Evolutionary conservation across 1,139 yeast genomes (phyloP), one percentile per base, ranked within the genome.

Genomic region (Dujonia santamariae): DNA sequence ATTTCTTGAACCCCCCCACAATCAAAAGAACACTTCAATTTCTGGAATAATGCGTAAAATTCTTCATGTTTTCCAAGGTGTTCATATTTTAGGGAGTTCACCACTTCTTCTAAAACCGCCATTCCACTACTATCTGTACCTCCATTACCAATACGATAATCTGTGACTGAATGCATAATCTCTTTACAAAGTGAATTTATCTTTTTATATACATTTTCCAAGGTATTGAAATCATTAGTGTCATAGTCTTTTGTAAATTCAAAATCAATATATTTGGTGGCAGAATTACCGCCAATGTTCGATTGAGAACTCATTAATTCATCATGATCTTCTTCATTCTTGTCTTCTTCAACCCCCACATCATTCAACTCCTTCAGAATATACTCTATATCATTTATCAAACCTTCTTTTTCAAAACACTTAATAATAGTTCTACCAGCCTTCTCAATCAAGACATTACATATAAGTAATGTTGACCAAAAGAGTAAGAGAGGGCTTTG

Each of bases 401-500:
- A 59, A 0, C 96, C 96, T 47, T 87, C 94, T 39, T 85, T 72
- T 45, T 75, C 84, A 42, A 87, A 78, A 4, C 67, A 67, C 0
- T 58, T 50, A 9, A 78, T 51, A 35, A 72, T 78, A 1, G 56
- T 42, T 2, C 55, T 57, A 1, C 81, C 74, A 9, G 73, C 60
- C 38, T 69, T 68, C 4, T 55, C 54, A 1, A 78, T 56, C 35
- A 85, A 55, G 3, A 59, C 49, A 17, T 64, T 60, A 1, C 78
- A 65, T 16, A 84, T 11, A 28, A 14, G 14, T 19, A 31, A 27
- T 4, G 26, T 15, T 2, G 30, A 17, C 7, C 12, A 28, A 7
- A 26, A n/a, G 11, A 31, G 24, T 19, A 32, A n/a, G 16, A 14
- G 16, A 19, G 41, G 43, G 23, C 42, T 26, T 14, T 40, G 25